Conservation (phyloP, 108 stramenopile genomes). For the Cyclostephanos invisitatus region DNA sequence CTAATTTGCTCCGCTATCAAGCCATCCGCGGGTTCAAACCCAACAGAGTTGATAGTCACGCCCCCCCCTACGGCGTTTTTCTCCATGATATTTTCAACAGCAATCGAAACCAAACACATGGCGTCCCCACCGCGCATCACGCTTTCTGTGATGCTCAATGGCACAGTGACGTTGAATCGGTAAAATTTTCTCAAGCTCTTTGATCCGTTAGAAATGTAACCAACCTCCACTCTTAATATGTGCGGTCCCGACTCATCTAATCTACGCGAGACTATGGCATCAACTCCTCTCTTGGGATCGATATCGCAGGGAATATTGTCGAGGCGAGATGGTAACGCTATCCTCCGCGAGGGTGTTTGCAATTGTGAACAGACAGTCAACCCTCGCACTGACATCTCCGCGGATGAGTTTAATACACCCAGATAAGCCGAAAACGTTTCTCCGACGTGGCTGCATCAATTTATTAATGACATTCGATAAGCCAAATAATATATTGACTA, state of each 20-base stretch:
- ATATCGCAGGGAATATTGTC: slow-evolving; percentile 49
- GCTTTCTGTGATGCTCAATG: slow-evolving; percentile 53
- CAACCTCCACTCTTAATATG: slow-evolving; percentile 83
- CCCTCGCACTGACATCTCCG: slow-evolving; percentile 49
- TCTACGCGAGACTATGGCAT: slow-evolving; percentile 75
- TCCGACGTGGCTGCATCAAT: slow-evolving; percentile 51
- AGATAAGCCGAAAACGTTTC: slow-evolving; percentile 87
- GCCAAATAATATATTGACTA: neutral
- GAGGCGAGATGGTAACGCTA: slow-evolving; percentile 56
- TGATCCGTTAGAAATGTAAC: slow-evolving; percentile 58
- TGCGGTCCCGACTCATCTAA: slow-evolving; percentile 85
- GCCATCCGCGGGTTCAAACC: slow-evolving; percentile 60
- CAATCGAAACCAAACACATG: slow-evolving; percentile 62
- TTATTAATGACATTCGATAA: neutral
- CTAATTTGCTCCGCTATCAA: slow-evolving; percentile 52
- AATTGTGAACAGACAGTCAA: slow-evolving; percentile 73
- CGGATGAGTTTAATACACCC: slow-evolving; percentile 67
- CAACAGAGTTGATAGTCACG: slow-evolving; percentile 56
- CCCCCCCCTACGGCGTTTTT: slow-evolving; percentile 29
- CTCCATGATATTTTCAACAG: slow-evolving; percentile 62
- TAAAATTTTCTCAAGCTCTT: slow-evolving; percentile 86
- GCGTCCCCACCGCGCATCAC: slow-evolving; percentile 60
- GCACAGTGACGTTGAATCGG: slow-evolving; percentile 77
- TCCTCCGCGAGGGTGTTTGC: slow-evolving; percentile 78
- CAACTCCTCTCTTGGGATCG: slow-evolving; percentile 57